These are phyloP conservation scores for Cladosporium cucumerinum DNA, from an alignment of 2,329 filamentous ascomycete genomes.

Conservation along the genomic window DNA sequence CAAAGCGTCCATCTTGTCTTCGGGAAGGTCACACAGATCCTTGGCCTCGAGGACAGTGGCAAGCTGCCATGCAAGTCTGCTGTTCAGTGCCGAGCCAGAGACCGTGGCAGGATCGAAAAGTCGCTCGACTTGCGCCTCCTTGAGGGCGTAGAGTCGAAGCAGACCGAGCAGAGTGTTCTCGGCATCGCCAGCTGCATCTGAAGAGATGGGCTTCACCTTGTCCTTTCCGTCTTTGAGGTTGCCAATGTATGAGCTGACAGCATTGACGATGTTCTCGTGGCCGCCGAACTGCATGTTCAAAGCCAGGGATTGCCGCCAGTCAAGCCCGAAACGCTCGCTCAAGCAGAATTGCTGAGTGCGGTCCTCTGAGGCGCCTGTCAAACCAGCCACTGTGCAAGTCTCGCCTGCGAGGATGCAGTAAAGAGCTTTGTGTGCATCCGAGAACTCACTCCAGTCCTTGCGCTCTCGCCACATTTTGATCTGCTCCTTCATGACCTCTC, in stretches of 20 bases:
- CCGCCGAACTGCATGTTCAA: conserved; percentile 87
- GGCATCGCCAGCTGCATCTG: conserved; percentile 46
- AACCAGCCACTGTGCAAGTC: conserved; percentile 76
- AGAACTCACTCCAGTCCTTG: conserved; percentile 83
- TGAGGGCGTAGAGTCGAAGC: conserved; percentile 58
- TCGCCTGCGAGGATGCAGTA: conserved; percentile 90
- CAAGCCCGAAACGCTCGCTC: conserved; percentile 76
- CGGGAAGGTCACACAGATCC: conserved; percentile 25
- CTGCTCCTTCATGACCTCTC: conserved; percentile 73
- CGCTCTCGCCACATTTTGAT: conserved; percentile 79
- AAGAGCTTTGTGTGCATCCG: conserved; percentile 75
- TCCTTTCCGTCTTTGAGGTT: conserved; percentile 72
- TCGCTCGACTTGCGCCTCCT: conserved; percentile 55
- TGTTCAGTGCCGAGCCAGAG: conserved; percentile 70
- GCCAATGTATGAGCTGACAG: conserved; percentile 68
- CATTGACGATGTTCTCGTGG: conserved; percentile 62
- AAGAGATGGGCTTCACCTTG: conserved; percentile 54
- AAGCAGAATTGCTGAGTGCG: conserved; percentile 76
- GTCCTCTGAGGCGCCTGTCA: conserved; percentile 74
- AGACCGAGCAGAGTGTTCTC: conserved; percentile 86
- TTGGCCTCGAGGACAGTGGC: conserved; percentile 53
- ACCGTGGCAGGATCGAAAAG: conserved; percentile 74
- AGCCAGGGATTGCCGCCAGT: conserved; percentile 92
- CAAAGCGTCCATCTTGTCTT: conserved; percentile 59
- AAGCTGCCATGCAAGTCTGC: conserved; percentile 80